Evolutionary conservation across 306 rosid species (phyloP), one percentile per base, ranked within the genome.

Genomic region (Citrullus amarus): DNA sequence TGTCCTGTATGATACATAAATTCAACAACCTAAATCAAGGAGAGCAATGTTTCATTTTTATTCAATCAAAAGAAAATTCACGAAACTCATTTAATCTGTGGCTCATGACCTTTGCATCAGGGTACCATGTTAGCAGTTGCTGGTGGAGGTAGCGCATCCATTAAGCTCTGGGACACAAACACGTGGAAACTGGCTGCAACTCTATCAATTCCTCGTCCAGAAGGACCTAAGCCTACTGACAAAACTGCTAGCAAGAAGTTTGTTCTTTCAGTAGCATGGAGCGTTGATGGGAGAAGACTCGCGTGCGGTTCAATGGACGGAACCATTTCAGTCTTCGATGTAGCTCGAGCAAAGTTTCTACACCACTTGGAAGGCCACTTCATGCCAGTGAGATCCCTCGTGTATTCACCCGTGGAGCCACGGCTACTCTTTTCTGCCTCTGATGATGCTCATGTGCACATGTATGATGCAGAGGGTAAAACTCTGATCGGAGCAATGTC

Each of bases 301-400:
- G 91, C 98, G 46, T 96, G 97, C 83, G 97, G 99, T 63, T 92
- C 97, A 4, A 96, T 96, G 98, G 99, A 96, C 58, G 99, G 99
- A 69, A 96, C 98, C 54, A 87, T 96, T 79, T 88, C 97, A n/a
- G 88, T 92, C 79, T 96, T 96, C 2, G 99, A 92, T 14, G 89
- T 85, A 2, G 89, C 82, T 6, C 98, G 98, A 32, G 86, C 84
- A 78, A 96, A 90, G 83, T 91, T 91, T 44, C 84, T 96, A 71
- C 99, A 96, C 84, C 97, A 96, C 84, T 92, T 96, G 58, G 98
- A 91, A 82, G 99, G 99, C 69, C 99, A 92, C 83, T 87, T 57
- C 89, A 96, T 96, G 99, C 93, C 99, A 0, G 98, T 96, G 78
- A 85, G 99, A 30, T 86, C 98, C 22, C 97, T 92, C 8, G 97